A percentile compares a stretch with the other conserved stretches of the same genome.
These are phyloP conservation scores for Candida glaebosa DNA, from an alignment of 805 yeast species.

Conservation along the genomic window DNA sequence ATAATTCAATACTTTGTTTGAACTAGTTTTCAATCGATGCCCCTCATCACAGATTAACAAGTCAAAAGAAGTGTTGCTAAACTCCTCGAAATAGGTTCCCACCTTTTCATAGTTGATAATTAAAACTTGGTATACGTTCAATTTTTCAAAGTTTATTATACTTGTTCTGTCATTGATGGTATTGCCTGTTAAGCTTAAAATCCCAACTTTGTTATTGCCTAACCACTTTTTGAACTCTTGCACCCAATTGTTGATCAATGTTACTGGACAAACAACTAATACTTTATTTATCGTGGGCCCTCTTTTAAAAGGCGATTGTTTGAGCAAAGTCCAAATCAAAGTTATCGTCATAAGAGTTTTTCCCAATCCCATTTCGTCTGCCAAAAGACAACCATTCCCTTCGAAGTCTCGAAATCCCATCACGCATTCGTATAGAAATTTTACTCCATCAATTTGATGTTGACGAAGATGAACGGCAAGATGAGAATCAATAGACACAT, in stretches of 20 bases:
- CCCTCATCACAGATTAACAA: slow-evolving; percentile 92
- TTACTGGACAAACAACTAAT: slow-evolving; percentile 87
- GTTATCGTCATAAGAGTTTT: slow-evolving; percentile 80
- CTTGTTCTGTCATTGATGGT: slow-evolving; percentile 53
- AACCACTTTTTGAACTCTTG: slow-evolving; percentile 89
- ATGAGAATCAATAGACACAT: slow-evolving; percentile 43
- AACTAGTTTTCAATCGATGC: slow-evolving; percentile 75
- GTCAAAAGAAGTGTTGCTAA: slow-evolving; percentile 51
- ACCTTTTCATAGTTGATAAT: slow-evolving; percentile 88
- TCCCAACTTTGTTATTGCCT: slow-evolving; percentile 57
- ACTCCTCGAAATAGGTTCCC: slow-evolving; percentile 48
- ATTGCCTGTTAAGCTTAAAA: slow-evolving; percentile 55
- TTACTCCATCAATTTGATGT: slow-evolving; percentile 84
- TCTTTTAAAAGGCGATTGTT: slow-evolving; percentile 50
- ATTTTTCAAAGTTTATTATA: slow-evolving; percentile 57
- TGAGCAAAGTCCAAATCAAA: slow-evolving; percentile 76
- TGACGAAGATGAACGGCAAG: slow-evolving; percentile 58
- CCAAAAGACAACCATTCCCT: slow-evolving; percentile 73
- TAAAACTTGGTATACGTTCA: slow-evolving; percentile 76
- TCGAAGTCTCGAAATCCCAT: slow-evolving; percentile 58
- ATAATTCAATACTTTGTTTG: slow-evolving; percentile 68
- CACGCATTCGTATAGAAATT: slow-evolving; percentile 77
- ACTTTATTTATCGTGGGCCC: slow-evolving; percentile 51
- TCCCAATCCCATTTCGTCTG: slow-evolving; percentile 93
- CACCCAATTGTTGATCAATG: slow-evolving; percentile 84